Evolutionary conservation across 257 asterid genomes (phyloP).

Genomic region (Leptodermis oblonga): DNA sequence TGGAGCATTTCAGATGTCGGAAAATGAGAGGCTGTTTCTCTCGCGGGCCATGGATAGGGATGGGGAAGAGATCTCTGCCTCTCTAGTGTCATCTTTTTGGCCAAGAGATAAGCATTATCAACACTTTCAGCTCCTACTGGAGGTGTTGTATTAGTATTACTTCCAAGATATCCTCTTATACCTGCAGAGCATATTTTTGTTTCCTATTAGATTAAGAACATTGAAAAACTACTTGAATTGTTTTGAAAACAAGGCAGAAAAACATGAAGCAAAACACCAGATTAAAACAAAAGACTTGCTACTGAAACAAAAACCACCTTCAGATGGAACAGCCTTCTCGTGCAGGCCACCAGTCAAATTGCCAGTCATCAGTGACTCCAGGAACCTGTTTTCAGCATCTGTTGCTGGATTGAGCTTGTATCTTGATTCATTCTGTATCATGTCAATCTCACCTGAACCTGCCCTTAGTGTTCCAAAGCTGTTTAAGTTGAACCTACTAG

Average conservation of each 20-base stretch:
- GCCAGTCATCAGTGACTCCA: conserved; percentile 87
- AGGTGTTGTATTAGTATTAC: conserved; percentile 36
- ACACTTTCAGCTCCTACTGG: conserved; percentile 50
- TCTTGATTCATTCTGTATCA: conserved; percentile 50
- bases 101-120: conserved; percentile 54
- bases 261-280: neutral
- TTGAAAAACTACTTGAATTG: neutral
- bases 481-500: conserved; percentile 39
- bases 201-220: conserved; percentile 16
- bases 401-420: conserved; percentile 42
- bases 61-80: conserved; percentile 66
- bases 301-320: conserved; percentile 47
- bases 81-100: conserved; percentile 60
- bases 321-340: conserved; percentile 62
- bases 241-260: conserved; percentile 2
- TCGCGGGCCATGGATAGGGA: conserved; percentile 63
- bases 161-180: conserved; percentile 56
- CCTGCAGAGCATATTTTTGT: conserved; percentile 39
- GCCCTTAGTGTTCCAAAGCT: conserved; percentile 44
- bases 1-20: conserved; percentile 43
- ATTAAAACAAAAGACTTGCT: neutral
- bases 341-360: conserved; percentile 37
- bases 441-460: conserved; percentile 49
- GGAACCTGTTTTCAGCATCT: conserved; percentile 78
- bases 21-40: conserved; percentile 46